A percentile compares a stretch with the other conserved stretches of the same genome.
These are phyloP conservation scores for Penicillium nordicum DNA, from an alignment of 2,329 filamentous ascomycete genomes.

Conservation along the genomic window DNA sequence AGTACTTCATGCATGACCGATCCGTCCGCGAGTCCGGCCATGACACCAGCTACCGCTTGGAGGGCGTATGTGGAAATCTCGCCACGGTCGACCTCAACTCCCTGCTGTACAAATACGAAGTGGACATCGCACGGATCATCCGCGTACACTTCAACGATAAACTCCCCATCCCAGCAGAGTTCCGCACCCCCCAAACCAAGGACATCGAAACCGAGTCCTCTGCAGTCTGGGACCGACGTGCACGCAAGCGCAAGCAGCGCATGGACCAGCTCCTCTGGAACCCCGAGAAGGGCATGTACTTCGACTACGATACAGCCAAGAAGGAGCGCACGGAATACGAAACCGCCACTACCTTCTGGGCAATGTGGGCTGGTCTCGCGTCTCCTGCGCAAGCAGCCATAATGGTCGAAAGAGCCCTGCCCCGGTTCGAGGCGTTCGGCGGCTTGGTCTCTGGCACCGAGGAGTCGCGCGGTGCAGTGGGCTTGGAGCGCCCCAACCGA, in stretches of 20 bases:
- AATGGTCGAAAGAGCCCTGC: conserved; percentile 77
- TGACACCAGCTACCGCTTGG: conserved; percentile 91
- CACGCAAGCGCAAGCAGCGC: conserved; percentile 74
- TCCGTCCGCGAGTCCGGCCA: conserved; percentile 95
- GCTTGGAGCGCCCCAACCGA: conserved; percentile 80
- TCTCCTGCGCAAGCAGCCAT: conserved; percentile 80
- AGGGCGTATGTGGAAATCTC: conserved; percentile 79
- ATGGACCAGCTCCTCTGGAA: conserved; percentile 97
- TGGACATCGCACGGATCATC: conserved; percentile 84
- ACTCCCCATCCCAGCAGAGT: conserved; percentile 77
- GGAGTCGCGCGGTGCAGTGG: conserved; percentile 75
- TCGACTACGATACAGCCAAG: conserved; percentile 88
- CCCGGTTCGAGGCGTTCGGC: conserved; percentile 81
- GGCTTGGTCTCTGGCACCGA: conserved; percentile 87
- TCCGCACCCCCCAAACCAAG: conserved; percentile 64
- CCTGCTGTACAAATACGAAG: conserved; percentile 93
- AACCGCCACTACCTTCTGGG: conserved; percentile 91
- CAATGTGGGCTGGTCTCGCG: conserved; percentile 90
- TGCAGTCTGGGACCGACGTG: conserved; percentile 83
- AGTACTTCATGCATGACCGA: conserved; percentile 94
- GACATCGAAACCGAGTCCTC: conserved; percentile 75
- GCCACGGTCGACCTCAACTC: conserved; percentile 95
- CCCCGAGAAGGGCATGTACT: conserved; percentile 89
- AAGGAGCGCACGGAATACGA: conserved; percentile 81
- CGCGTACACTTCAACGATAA: conserved; percentile 79